phyloP scores from a whole-genome alignment of 805 yeast species.

The Komagataella ulmi region DNA sequence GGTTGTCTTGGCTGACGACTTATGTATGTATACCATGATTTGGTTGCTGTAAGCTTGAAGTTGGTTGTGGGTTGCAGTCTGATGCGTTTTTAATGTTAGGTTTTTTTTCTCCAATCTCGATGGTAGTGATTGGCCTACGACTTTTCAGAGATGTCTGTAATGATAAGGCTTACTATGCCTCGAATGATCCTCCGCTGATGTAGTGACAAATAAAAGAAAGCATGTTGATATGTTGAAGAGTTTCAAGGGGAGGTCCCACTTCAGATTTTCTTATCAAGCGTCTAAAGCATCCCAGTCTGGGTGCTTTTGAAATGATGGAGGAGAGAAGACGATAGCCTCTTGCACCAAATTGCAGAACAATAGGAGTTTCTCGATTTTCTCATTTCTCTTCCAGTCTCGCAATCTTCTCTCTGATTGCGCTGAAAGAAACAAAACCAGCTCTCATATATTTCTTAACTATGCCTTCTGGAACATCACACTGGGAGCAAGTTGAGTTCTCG shows the following conservation, averaged over 20 bases:
- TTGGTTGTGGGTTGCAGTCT: not conserved
- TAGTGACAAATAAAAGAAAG: not conserved
- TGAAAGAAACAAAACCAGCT: not conserved
- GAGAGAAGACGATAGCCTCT: not conserved
- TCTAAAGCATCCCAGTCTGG: not conserved
- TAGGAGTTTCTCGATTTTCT: not conserved
- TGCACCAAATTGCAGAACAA: not conserved
- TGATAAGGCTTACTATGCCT: not conserved
- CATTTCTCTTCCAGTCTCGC: not conserved
- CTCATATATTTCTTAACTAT: conserved; percentile 3
- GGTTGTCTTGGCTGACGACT: conserved; percentile 1
- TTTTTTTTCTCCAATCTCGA: not conserved
- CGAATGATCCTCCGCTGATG: not conserved
- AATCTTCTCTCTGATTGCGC: not conserved
- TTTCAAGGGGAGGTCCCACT: not conserved
- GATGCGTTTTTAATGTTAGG: not conserved
- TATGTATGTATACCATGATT: conserved; percentile 1
- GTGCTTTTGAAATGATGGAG: no score
- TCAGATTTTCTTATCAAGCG: not conserved
- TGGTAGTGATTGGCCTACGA: not conserved
- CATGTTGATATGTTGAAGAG: not conserved
- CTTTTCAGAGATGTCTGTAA: not conserved
- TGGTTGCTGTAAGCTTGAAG: not conserved
- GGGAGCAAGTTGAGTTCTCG: conserved; percentile 49
- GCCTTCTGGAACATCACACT: conserved; percentile 15